These are phyloP conservation scores for Filosporella fistucella DNA, from an alignment of 495 filamentous ascomycete genomes.

Conservation along the genomic window DNA sequence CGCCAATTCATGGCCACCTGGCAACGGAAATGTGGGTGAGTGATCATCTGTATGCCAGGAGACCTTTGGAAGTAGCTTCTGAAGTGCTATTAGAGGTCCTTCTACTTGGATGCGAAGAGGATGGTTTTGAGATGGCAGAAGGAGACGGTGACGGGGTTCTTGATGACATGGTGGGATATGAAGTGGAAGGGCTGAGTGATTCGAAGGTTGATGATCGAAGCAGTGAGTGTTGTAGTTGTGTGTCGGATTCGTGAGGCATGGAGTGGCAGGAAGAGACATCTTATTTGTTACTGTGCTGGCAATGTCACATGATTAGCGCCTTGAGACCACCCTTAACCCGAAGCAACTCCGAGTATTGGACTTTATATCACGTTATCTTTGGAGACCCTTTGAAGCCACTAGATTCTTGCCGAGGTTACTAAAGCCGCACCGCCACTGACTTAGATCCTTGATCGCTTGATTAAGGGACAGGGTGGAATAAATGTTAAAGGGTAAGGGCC, in stretches of 20 bases:
- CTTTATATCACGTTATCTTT: too few species aligned
- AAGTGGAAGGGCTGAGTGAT: slow-evolving; percentile 14
- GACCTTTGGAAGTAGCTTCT: slow-evolving; percentile 25
- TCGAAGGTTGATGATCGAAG: slow-evolving; percentile 22
- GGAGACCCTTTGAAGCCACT: too few species aligned
- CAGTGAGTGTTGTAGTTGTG: slow-evolving; percentile 6
- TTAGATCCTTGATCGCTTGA: too few species aligned
- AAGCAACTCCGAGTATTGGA: too few species aligned
- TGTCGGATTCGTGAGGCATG: slow-evolving; percentile 9
- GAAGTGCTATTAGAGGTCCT: slow-evolving; percentile 26
- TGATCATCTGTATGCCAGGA: slow-evolving; percentile 19
- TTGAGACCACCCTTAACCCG: too few species aligned
- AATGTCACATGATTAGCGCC: too few species aligned
- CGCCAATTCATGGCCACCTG: slow-evolving; percentile 27
- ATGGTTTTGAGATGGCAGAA: slow-evolving; percentile 18
- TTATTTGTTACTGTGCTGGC: too few species aligned
- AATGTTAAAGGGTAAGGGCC: too few species aligned
- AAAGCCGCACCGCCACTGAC: too few species aligned
- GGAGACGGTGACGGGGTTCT: slow-evolving; percentile 9
- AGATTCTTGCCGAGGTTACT: too few species aligned
- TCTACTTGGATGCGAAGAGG: slow-evolving; percentile 26
- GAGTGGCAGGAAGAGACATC: too few species aligned
- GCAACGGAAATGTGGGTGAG: slow-evolving; percentile 23
- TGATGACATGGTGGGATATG: neutral
- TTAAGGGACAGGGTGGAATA: too few species aligned